Percentiles rank a stretch among this genome's conserved stretches.
Evolutionary conservation across 106 monocot genomes (phyloP).

Genomic region (Iris macrosiphon): DNA sequence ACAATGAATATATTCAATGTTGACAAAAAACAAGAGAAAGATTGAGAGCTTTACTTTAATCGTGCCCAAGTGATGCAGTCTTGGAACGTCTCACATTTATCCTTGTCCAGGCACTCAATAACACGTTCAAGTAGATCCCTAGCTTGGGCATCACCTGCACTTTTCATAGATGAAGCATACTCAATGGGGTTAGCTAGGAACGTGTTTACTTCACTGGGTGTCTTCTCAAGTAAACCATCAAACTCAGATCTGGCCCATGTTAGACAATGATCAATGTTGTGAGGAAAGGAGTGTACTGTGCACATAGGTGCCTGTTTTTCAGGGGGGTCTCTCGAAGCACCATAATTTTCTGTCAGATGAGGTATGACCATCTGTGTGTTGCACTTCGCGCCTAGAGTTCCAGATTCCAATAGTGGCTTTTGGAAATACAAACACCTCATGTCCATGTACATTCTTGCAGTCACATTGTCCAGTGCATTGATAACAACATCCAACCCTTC

Average conservation of each 20-base stretch:
- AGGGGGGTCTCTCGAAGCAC: constrained; percentile 90
- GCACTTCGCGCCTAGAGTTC: constrained; percentile 81
- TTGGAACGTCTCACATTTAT: constrained; percentile 73
- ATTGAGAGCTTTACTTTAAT: constrained; percentile 41
- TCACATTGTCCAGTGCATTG: constrained; percentile 90
- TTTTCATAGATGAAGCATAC: constrained; percentile 57
- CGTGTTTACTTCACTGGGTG: constrained; percentile 70
- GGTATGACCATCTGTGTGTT: constrained; percentile 97
- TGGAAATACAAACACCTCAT: constrained; percentile 82
- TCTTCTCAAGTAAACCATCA: constrained; percentile 84
- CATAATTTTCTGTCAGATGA: constrained; percentile 93
- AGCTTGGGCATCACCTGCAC: constrained; percentile 82
- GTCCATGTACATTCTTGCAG: constrained; percentile 89
- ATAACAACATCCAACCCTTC: constrained; percentile 66
- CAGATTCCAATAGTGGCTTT: constrained; percentile 88
- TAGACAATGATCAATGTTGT: constrained; percentile 91
- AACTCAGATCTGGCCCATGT: constrained; percentile 96
- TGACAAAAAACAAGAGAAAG: background rate
- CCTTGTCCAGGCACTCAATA: constrained; percentile 62
- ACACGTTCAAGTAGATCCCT: constrained; percentile 79
- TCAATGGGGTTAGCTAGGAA: constrained; percentile 62
- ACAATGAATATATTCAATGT: background rate
- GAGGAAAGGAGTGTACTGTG: constrained; percentile 91
- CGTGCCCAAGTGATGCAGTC: constrained; percentile 85
- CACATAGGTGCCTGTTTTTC: constrained; percentile 96